Conservation (phyloP, 148 eudicot genomes). For the Rhododendron vialii region DNA sequence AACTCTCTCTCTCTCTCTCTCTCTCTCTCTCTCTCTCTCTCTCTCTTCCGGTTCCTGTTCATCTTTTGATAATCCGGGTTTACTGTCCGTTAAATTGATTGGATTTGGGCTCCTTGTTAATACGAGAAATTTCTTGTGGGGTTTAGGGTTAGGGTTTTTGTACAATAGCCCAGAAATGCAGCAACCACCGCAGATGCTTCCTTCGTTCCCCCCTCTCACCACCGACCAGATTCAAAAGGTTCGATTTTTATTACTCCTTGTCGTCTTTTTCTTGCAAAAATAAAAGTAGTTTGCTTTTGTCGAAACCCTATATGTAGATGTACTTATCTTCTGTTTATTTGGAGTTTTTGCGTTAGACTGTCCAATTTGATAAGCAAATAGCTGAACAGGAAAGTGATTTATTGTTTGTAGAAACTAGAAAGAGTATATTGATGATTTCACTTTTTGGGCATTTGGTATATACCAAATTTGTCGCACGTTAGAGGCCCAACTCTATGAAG, state of each 20-base stretch:
- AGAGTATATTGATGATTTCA: neutral
- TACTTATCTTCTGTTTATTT: neutral
- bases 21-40: neutral
- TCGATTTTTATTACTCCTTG: neutral
- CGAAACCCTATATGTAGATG: neutral
- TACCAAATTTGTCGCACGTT: neutral
- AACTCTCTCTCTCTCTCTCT: neutral
- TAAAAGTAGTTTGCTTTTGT: neutral
- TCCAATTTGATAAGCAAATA: neutral
- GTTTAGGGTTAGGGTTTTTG: constrained; percentile 23
- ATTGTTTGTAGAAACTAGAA: neutral
- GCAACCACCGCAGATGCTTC: constrained; percentile 59
- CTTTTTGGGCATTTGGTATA: neutral
- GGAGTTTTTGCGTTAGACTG: neutral
- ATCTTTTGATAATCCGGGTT: neutral
- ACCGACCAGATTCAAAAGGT: constrained; percentile 98
- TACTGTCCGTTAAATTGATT: neutral
- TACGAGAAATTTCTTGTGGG: neutral
- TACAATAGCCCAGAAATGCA: constrained; percentile 39
- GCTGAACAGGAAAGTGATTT: neutral
- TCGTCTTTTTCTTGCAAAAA: neutral
- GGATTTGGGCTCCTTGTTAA: neutral
- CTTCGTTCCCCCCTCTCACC: constrained; percentile 69
- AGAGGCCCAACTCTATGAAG: neutral
- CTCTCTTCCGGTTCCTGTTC: neutral